phyloP scores from a whole-genome alignment of 495 filamentous ascomycete genomes.

The Neurospora sp. region DNA sequence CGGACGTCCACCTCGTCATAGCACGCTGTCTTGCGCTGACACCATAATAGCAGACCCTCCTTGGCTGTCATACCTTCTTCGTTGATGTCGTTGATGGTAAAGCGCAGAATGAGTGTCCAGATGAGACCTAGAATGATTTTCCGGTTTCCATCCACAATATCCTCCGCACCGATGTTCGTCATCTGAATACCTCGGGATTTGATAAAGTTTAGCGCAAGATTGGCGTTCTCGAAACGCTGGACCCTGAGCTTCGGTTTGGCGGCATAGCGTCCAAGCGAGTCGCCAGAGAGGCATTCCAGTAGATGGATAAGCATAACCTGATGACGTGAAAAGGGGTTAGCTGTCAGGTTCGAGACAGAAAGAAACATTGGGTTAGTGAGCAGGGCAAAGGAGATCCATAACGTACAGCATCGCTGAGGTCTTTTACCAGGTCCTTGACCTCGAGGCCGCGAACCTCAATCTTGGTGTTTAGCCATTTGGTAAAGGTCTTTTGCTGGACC shows the following conservation, averaged over 20 bases:
- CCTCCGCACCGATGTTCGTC: constrained; percentile 97
- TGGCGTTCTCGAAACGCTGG: constrained; percentile 97
- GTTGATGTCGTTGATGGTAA: constrained; percentile 98
- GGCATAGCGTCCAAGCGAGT: constrained; percentile 93
- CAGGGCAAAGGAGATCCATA: not conserved
- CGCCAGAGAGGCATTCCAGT: constrained; percentile 85
- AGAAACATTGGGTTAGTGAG: constrained; percentile 2
- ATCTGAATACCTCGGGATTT: constrained; percentile 85
- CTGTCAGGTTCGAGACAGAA: not conserved
- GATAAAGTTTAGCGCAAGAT: constrained; percentile 87
- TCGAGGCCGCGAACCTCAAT: constrained; percentile 61
- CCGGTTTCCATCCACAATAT: constrained; percentile 94
- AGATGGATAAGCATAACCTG: constrained; percentile 92
- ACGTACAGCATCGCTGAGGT: constrained; percentile 88
- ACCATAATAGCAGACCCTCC: constrained; percentile 91
- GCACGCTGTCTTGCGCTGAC: constrained; percentile 95
- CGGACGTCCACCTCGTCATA: constrained; percentile 92
- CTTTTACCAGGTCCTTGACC: constrained; percentile 75
- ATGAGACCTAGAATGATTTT: constrained; percentile 97
- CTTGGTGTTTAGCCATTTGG: constrained; percentile 98
- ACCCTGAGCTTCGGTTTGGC: constrained; percentile 91
- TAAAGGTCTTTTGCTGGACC: constrained; percentile 99
- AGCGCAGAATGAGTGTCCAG: constrained; percentile 94
- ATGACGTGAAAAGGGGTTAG: not conserved
- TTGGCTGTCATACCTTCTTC: constrained; percentile 96